phyloP scores from a whole-genome alignment of 371 early-diverging fungal genomes.

The Mortierella sp. region DNA sequence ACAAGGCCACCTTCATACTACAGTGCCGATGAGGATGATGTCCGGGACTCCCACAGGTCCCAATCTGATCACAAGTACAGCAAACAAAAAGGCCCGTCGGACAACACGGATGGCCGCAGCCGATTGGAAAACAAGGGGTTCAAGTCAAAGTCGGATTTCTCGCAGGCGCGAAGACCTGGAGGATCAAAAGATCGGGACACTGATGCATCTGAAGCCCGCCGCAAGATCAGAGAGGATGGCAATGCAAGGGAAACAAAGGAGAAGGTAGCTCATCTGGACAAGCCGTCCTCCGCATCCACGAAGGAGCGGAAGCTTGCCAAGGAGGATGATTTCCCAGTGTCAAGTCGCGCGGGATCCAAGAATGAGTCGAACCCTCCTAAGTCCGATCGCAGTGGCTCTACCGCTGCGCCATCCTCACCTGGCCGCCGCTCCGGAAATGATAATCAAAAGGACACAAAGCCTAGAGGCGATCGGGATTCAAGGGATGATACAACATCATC shows the following conservation, averaged over 20 bases:
- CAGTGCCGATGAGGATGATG: constrained; percentile 34
- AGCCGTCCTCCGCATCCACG: constrained; percentile 1
- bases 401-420: constrained; percentile 24
- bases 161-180: constrained; percentile 5
- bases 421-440: constrained; percentile 27
- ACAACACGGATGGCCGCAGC: constrained; percentile 12
- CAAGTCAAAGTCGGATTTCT: not conserved
- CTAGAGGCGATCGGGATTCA: constrained; percentile 32
- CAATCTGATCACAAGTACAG: constrained; percentile 16
- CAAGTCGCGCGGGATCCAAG: constrained; percentile 25
- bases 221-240: constrained; percentile 23
- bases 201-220: constrained; percentile 12
- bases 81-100: constrained; percentile 3
- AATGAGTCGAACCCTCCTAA: constrained; percentile 22
- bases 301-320: constrained; percentile 19
- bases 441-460: constrained; percentile 28
- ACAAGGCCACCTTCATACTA: constrained; percentile 19
- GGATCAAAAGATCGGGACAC: constrained; percentile 17
- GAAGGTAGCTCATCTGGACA: constrained; percentile 20
- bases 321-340: constrained; percentile 14
- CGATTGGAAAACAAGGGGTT: constrained; percentile 31
- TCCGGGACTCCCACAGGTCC: constrained; percentile 6
- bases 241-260: constrained; percentile 26
- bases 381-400: constrained; percentile 21
- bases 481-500: constrained; percentile 22